These are phyloP conservation scores for Aspergillus ustus DNA, from an alignment of 2,329 filamentous ascomycete species.

Conservation along the genomic window DNA sequence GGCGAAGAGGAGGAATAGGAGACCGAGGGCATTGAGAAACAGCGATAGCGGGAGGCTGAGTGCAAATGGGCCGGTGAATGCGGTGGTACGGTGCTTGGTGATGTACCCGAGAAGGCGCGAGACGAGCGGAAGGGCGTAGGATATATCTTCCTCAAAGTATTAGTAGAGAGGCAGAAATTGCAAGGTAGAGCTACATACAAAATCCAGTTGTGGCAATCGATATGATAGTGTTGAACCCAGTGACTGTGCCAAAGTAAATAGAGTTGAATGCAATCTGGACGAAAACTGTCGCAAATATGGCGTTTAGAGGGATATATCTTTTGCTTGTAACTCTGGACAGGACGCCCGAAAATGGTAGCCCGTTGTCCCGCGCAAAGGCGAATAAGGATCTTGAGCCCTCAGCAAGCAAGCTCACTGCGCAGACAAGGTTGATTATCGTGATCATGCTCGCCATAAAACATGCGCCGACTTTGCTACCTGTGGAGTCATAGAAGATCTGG, in stretches of 20 bases:
- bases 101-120: conserved; percentile 55
- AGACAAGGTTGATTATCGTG: conserved; percentile 53
- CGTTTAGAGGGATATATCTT: conserved; percentile 55
- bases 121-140: conserved; percentile 61
- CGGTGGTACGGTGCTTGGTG: conserved; percentile 42
- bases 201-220: conserved; percentile 63
- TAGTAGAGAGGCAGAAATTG: not conserved
- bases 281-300: conserved; percentile 51
- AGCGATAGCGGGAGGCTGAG: conserved; percentile 52
- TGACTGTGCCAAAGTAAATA: conserved; percentile 60
- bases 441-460: conserved; percentile 54
- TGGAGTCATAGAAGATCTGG: conserved; percentile 58
- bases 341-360: conserved; percentile 56
- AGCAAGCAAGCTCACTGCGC: conserved; percentile 52
- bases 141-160: conserved; percentile 49
- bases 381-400: conserved; percentile 54
- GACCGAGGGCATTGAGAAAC: conserved; percentile 54
- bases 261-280: conserved; percentile 59
- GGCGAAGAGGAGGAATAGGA: conserved; percentile 58
- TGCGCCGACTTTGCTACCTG: conserved; percentile 49
- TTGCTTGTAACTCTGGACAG: conserved; percentile 54
- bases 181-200: conserved; percentile 42
- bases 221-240: conserved; percentile 61
- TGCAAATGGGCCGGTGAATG: conserved; percentile 42
- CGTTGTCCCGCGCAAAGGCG: conserved; percentile 55